Evolutionary conservation across 305 asterid genomes (phyloP), one percentile per base, ranked within the genome.

Genomic region (Solanum hybrid): DNA sequence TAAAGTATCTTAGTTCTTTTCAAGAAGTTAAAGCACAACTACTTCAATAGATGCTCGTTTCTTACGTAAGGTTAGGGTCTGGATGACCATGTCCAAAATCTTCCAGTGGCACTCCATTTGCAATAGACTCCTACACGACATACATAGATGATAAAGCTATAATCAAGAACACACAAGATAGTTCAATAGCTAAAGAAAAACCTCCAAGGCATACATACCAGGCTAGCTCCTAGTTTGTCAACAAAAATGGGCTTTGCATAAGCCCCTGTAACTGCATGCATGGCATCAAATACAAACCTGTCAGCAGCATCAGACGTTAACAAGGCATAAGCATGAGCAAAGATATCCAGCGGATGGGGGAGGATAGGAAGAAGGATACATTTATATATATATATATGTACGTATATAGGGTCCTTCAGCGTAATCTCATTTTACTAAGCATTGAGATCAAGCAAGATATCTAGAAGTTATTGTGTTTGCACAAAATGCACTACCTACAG

Each of bases 181-280:
- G 46, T 73, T 38, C 75, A 76, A n/a, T 24, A 76, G 34, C 2
- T 88, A n/a, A 46, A 73, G 85, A 40, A 88, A 88, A 75, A 56
- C 81, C 71, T 22, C 6, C 77, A 84, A 56, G 42, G 14, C 80
- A 89, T 88, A 91, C 95, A 85, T 94, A 96, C 99, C 73, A 88
- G 90, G 93, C 93, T 92, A 88, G 98, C 99, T 93, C 98, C 98
- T 86, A 97, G 95, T 93, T 95, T 96, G 93, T 96, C 99, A 90
- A 96, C 98, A 88, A 96, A 96, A 73, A 96, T 97, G 46, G 99
- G 99, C 69, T 96, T 92, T 87, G 99, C 99, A 92, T 96, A 98
- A 89, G 99, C 98, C 90, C 99, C 99, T n/a, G 99, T 95, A 73
- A 98, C 99, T 77, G 99, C 99, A 92, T 96, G 99, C 99, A 98